Percentiles rank a stretch among this genome's conserved stretches.
Conservation (phyloP, 1,139 yeast genomes). For the Hansenula lynferdii region DNA sequence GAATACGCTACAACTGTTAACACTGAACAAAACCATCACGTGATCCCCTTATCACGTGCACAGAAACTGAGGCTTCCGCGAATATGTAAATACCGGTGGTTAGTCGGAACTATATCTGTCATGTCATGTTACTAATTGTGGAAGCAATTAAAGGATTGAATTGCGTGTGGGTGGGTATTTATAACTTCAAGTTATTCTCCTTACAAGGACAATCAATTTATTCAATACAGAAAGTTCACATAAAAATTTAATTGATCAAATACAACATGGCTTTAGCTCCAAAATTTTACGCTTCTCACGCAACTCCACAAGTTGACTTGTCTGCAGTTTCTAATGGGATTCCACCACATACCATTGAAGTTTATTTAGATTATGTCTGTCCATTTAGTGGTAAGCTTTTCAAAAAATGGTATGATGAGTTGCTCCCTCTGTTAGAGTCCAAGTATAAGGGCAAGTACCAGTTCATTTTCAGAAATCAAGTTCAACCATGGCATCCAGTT, state of each 20-base stretch:
- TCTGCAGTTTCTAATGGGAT: conserved; percentile 4
- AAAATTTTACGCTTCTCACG: conserved; percentile 19
- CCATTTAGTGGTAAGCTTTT: conserved; percentile 68
- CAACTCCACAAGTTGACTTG: conserved; percentile 9
- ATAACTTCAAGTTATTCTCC: no score
- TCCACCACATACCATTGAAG: conserved; percentile 35
- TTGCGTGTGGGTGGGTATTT: no score
- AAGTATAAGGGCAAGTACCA: conserved; percentile 48
- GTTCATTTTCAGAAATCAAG: conserved; percentile 57
- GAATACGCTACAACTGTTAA: no score
- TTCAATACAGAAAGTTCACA: background rate
- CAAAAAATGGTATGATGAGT: conserved; percentile 44
- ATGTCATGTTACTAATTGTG: no score
- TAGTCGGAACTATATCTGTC: no score
- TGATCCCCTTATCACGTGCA: no score
- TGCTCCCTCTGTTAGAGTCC: conserved; percentile 49
- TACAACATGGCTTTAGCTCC: conserved; percentile 19
- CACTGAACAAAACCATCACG: no score
- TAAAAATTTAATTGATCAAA: background rate
- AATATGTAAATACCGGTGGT: no score
- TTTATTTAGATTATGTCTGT: conserved; percentile 78
- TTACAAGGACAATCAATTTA: no score
- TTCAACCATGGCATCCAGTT: conserved; percentile 87
- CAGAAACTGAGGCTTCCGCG: no score
- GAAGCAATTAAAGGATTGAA: no score